Percentiles rank a stretch among this genome's conserved stretches.
Evolutionary conservation across 2,329 filamentous ascomycete genomes (phyloP).

Genomic region (Cladophialophora carrionii): DNA sequence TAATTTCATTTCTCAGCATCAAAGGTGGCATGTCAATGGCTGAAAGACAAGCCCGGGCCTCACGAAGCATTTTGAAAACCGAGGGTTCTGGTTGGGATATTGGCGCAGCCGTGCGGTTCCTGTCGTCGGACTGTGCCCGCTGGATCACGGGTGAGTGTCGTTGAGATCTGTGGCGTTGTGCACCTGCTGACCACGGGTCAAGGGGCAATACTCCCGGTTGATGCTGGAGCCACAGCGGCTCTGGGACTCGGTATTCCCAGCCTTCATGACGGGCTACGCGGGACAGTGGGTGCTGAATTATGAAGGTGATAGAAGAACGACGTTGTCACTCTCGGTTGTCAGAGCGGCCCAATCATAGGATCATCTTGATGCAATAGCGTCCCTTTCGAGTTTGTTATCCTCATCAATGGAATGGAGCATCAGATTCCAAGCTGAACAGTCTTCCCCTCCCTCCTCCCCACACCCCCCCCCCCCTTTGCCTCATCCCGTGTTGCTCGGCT

Average conservation of each 20-base stretch:
- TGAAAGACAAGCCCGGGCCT: conserved; percentile 53
- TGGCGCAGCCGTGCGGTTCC: conserved; percentile 55
- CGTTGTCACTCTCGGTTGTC: background rate
- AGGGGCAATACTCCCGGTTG: conserved; percentile 50
- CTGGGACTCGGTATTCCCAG: conserved; percentile 47
- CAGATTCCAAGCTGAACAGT: background rate
- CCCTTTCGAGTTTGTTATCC: background rate
- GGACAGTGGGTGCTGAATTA: conserved; percentile 3
- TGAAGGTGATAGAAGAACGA: background rate
- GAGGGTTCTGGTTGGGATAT: conserved; percentile 61
- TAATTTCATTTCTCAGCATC: conserved; percentile 28
- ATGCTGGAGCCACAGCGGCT: conserved; percentile 53
- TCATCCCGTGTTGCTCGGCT: background rate
- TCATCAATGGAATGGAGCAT: background rate
- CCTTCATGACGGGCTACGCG: conserved; percentile 12
- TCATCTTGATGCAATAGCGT: background rate
- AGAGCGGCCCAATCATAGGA: background rate
- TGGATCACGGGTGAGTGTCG: conserved; percentile 54
- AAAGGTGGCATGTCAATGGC: conserved; percentile 57
- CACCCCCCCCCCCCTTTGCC: background rate
- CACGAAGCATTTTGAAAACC: conserved; percentile 55
- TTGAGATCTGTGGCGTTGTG: background rate
- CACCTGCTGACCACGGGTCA: background rate
- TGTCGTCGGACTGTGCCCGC: conserved; percentile 56
- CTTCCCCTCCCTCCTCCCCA: background rate